Conservation (phyloP, 768 basidiomycete genomes). For the Fibroporia radiculosa region DNA sequence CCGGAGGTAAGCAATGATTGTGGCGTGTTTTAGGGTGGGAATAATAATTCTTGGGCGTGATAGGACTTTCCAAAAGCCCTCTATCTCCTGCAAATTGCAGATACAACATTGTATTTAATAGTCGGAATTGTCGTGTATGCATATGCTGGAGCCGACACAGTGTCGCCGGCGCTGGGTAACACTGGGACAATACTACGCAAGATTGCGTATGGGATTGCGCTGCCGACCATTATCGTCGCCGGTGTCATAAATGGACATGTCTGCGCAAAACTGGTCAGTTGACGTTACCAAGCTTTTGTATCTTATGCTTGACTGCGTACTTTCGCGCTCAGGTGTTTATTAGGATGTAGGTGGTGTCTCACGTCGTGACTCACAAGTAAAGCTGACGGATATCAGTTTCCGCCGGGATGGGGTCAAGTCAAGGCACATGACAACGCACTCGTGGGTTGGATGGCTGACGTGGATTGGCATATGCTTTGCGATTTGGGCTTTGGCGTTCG, state of each 20-base stretch:
- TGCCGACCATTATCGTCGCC: constrained; percentile 25
- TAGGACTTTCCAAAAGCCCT: constrained; percentile 24
- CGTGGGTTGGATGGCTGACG: constrained; percentile 20
- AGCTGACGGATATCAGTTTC: constrained; percentile 14
- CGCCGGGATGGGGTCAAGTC: constrained; percentile 18
- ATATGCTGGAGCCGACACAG: constrained; percentile 17
- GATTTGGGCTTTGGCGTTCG: constrained; percentile 21
- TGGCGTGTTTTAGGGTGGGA: not conserved
- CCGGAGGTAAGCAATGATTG: constrained; percentile 11
- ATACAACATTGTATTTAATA: constrained; percentile 24
- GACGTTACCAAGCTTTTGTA: not conserved
- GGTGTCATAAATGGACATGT: constrained; percentile 26
- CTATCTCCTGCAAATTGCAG: constrained; percentile 21
- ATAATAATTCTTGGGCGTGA: not conserved
- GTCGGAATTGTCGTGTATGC: constrained; percentile 24
- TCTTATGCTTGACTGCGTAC: not conserved
- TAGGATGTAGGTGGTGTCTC: constrained; percentile 12
- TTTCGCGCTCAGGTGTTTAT: constrained; percentile 13
- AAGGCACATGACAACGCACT: constrained; percentile 22
- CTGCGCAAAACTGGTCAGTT: constrained; percentile 21
- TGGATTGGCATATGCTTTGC: constrained; percentile 21
- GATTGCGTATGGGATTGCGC: constrained; percentile 23
- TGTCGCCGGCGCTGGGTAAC: constrained; percentile 25
- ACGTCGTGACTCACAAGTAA: not conserved
- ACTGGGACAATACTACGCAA: constrained; percentile 18